Conservation (phyloP, 148 eudicot species). For the Silene conica region DNA sequence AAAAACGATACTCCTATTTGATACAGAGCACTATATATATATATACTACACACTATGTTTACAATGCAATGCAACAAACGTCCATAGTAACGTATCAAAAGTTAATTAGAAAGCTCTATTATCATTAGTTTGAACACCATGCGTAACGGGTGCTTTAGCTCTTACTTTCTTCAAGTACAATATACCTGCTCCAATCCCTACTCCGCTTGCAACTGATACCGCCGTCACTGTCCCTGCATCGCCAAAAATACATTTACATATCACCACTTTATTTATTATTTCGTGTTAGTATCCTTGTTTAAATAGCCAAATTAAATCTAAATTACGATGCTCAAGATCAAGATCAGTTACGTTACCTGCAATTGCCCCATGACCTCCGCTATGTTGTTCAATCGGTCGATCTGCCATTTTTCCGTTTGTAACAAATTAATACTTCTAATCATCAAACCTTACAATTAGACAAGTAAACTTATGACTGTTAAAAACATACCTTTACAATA, state of each 20-base stretch:
- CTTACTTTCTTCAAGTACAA: constrained; percentile 80
- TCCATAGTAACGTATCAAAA: no score
- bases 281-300: no score
- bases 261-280: no score
- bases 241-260: background rate
- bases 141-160: constrained; percentile 78
- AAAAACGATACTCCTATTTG: no score
- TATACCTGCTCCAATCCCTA: constrained; percentile 81
- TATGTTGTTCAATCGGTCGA: constrained; percentile 21
- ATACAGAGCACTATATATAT: no score
- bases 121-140: constrained; percentile 85
- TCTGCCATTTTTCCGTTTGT: constrained; percentile 25
- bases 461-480: no score
- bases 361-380: constrained; percentile 30
- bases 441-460: no score
- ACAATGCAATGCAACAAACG: background rate
- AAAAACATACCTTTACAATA: constrained; percentile 61
- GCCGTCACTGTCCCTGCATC: constrained; percentile 61
- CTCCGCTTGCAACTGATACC: constrained; percentile 69
- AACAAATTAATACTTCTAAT: background rate
- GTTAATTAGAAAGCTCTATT: constrained; percentile 55
- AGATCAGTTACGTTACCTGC: constrained; percentile 39
- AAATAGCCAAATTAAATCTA: no score
- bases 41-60: background rate
- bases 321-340: no score